Base-by-base conservation (phyloP, 257 asterid genomes). In the Primulina tabacum region DNA sequence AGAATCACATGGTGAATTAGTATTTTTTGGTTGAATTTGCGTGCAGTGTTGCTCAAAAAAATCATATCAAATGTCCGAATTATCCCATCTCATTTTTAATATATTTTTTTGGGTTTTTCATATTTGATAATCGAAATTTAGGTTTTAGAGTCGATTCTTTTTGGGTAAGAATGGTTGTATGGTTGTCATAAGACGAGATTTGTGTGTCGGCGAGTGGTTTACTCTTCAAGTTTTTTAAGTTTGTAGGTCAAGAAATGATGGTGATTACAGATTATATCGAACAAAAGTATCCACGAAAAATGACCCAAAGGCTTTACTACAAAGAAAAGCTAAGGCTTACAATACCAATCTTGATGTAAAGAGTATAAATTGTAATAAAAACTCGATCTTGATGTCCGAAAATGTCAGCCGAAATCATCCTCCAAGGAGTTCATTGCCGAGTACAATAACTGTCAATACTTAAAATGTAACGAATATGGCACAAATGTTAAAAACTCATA, bases 1-100 rank as follows among this genome's bases (percentile, higher is more conserved):
- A 61, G 74, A 52, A 65, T 38, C 58, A 62, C 56, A 59, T 53
- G 57, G 56, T 40, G 65, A 32, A 0, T 35, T 34, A 59, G 62
- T 35, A 7, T 9, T 50, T 24, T 24, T 35, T 20, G 16, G 34
- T 60, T 37, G 32, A 53, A 66, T 18, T 47, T 64, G 66, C 65
- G 43, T 34, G 43, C 28, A 29, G 35, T 47, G 65, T 35, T 59
- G 33, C 47, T 64, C 24, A 10, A 16, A 37, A 47, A 16, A 26
- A n/a, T 17, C n/a, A 43, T 1, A 14, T 37, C 11, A 24, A 58
- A 38, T 30, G 47, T 24, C 58, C 47, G 52, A 55, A 34, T 71
- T 6, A 8, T 67, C 28, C 24, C 24, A 16, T 47, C 12, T 61
- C 47, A 60, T 6, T 58, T 12, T 8, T 70, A 29, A 8, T 26